phyloP scores from a whole-genome alignment of 2,329 filamentous ascomycete genomes.

The Fusarium poae region DNA sequence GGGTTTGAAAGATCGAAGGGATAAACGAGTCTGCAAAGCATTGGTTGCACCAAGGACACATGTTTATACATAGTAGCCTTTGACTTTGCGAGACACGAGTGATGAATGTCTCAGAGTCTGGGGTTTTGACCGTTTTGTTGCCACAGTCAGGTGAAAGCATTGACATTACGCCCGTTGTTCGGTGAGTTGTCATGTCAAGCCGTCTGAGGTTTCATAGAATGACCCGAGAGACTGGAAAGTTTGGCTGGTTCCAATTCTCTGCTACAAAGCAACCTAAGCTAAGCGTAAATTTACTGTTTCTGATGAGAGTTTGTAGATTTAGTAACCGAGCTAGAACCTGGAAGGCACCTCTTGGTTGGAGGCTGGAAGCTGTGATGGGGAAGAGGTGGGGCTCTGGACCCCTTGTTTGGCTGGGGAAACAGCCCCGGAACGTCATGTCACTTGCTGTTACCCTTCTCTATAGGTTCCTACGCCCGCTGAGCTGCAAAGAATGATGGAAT shows the following conservation, averaged over 20 bases:
- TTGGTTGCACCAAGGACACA: not conserved
- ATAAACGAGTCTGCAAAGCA: not conserved
- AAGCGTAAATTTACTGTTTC: constrained; percentile 12
- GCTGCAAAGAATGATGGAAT: constrained; percentile 32
- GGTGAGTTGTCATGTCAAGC: constrained; percentile 2
- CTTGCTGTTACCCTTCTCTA: constrained; percentile 12
- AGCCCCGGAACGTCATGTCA: constrained; percentile 33
- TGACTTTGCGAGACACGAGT: not conserved
- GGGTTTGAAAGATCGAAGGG: constrained; percentile 5
- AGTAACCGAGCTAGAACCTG: not conserved
- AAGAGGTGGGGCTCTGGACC: constrained; percentile 29
- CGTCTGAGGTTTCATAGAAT: constrained; percentile 29
- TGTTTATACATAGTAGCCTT: not conserved
- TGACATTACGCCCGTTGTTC: constrained; percentile 18
- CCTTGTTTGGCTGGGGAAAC: constrained; percentile 30
- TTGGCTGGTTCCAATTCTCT: not conserved
- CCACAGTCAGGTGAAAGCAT: constrained; percentile 4
- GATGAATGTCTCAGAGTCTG: constrained; percentile 19
- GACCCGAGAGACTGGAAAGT: constrained; percentile 37
- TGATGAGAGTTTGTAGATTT: not conserved
- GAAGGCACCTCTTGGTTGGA: not conserved
- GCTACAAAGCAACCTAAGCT: not conserved
- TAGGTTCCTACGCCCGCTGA: constrained; percentile 42
- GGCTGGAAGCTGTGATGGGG: constrained; percentile 6
- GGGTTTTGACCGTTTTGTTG: not conserved